Evolutionary conservation across 805 yeast species (phyloP).

Genomic region (Candida coleopterorum): DNA sequence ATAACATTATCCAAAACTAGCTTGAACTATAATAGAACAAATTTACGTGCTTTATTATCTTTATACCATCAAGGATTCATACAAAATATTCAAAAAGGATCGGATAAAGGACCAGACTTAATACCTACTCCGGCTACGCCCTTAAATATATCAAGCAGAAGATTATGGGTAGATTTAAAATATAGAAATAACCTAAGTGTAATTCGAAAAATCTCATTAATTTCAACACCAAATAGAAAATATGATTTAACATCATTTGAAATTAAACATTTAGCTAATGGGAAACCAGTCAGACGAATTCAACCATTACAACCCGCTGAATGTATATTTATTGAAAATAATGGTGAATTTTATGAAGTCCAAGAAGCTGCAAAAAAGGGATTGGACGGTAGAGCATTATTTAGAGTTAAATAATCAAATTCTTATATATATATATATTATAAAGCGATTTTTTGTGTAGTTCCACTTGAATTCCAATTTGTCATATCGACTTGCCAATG

Average conservation of each 20-base stretch:
- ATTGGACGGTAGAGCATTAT: slow-evolving; percentile 71
- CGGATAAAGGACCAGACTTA: slow-evolving; percentile 76
- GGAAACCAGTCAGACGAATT: slow-evolving; percentile 68
- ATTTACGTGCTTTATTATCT: slow-evolving; percentile 77
- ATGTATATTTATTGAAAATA: slow-evolving; percentile 62
- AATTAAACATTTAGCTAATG: slow-evolving; percentile 68
- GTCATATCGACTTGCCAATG: slow-evolving; percentile 88
- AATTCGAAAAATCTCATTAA: slow-evolving; percentile 60
- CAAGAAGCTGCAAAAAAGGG: slow-evolving; percentile 81
- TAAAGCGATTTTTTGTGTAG: slow-evolving; percentile 29
- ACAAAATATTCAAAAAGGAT: slow-evolving; percentile 79
- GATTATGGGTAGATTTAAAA: slow-evolving; percentile 89
- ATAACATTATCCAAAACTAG: slow-evolving; percentile 71
- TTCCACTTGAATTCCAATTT: slow-evolving; percentile 67
- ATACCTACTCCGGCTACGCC: slow-evolving; percentile 74
- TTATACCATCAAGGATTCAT: slow-evolving; percentile 89
- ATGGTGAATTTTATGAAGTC: slow-evolving; percentile 56
- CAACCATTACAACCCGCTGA: slow-evolving; percentile 88
- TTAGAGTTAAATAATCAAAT: slow-evolving; percentile 56
- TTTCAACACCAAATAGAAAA: slow-evolving; percentile 81
- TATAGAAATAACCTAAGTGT: slow-evolving; percentile 80
- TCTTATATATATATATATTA: slow-evolving; percentile 9
- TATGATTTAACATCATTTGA: slow-evolving; percentile 62
- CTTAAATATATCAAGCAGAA: slow-evolving; percentile 78
- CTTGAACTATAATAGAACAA: slow-evolving; percentile 77